Evolutionary conservation across 2,329 filamentous ascomycete species (phyloP), one percentile per base, ranked within the genome.

Genomic region (Aspergillus japonicus): DNA sequence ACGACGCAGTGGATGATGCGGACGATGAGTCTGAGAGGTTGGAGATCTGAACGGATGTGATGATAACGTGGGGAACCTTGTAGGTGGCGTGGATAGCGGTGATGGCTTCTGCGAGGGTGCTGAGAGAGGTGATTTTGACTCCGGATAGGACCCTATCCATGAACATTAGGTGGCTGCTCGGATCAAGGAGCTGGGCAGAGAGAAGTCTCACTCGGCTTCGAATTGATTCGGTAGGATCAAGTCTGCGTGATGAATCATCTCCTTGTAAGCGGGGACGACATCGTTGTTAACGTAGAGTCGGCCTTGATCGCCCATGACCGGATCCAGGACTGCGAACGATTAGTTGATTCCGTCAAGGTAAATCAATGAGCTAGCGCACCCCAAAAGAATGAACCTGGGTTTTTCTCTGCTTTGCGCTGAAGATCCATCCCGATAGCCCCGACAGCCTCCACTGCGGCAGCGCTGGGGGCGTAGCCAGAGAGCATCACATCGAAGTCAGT

Each of bases 291-390:
- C 94, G 72, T 99, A 99, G 12, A 99, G 82, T 66, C 85, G 87
- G 53, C 92, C 95, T 70, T 97, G 92, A 73, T 99, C 95, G 31
- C 95, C 95, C 95, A 99, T 99, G 51, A 99, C 95, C 0, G 96
- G 95, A 74, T 99, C 95, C 26, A 99, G 83, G 2, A 96, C 91
- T 87, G 63, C 47, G 29, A 35, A 16, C 48, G 53, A 61, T 50
- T 64, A 65, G n/a, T 29, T 50, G 12, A 49, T 16, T 39, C n/a
- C 3, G 12, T 3, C 39, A 60, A 6, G 5, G 23, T 24, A 6
- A 12, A 26, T 8, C 7, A 29, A 14, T 12, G 5, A 50, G 48
- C 21, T 35, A 21, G 24, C 81, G 62, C 66, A 86, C 85, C 80
- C 94, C 94, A 98, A 78, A 98, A 98, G 80, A 98, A 96, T 50